Evolutionary conservation across 345 rosid genomes (phyloP).

Genomic region (Gossypium anomalum): DNA sequence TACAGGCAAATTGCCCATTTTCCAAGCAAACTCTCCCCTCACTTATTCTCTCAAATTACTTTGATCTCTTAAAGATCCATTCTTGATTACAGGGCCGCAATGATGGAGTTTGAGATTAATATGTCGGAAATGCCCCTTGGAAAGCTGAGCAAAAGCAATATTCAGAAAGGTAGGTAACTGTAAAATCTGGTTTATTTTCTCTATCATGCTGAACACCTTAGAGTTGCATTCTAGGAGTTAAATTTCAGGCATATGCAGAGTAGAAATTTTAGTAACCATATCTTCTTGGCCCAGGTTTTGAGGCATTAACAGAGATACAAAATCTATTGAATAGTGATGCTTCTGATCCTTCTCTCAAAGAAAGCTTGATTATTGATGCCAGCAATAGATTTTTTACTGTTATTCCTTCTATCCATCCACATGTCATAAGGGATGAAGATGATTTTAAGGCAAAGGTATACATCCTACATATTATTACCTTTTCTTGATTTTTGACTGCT

Average conservation of each 20-base stretch:
- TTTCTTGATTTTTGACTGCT: slow-evolving; percentile 1
- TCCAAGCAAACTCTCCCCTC: neutral
- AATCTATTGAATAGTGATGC: slow-evolving; percentile 48
- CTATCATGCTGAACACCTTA: neutral
- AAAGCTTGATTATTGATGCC: slow-evolving; percentile 81
- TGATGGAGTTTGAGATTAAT: slow-evolving; percentile 96
- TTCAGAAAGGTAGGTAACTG: slow-evolving; percentile 59
- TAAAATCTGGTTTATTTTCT: slow-evolving; percentile 4
- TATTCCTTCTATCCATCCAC: slow-evolving; percentile 90
- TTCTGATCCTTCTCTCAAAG: slow-evolving; percentile 50
- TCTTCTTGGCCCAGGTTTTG: slow-evolving; percentile 61
- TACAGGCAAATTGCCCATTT: slow-evolving; percentile 46
- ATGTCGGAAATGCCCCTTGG: slow-evolving; percentile 99
- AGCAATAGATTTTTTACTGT: slow-evolving; percentile 93
- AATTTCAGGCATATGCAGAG: slow-evolving; percentile 11
- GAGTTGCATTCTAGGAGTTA: slow-evolving; percentile 7
- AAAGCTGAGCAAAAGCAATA: slow-evolving; percentile 84
- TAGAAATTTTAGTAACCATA: neutral
- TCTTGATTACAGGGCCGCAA: slow-evolving; percentile 70
- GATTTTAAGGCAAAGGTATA: slow-evolving; percentile 88
- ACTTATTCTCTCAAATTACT: neutral
- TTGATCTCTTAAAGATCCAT: slow-evolving; percentile 16
- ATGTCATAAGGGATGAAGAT: slow-evolving; percentile 73
- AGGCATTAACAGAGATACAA: slow-evolving; percentile 87
- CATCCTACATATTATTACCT: neutral